Evolutionary conservation across 2,329 filamentous ascomycete genomes (phyloP), one percentile per base, ranked within the genome.

Genomic region (Plenodomus lindquistii): DNA sequence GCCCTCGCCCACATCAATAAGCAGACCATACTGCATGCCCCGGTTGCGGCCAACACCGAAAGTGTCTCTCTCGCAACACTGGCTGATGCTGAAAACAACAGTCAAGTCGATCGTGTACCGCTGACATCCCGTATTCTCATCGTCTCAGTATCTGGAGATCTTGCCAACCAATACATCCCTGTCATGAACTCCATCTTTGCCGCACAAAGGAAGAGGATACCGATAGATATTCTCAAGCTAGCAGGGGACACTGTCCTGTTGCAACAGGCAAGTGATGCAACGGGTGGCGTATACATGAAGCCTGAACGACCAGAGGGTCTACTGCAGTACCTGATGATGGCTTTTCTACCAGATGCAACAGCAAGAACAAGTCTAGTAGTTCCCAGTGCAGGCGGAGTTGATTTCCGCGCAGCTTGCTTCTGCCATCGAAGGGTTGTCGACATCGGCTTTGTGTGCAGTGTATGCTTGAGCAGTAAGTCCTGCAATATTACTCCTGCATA

Each of bases 121-220:
- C 78, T 94, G 17, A 86, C 89, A 59, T 87, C 87, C 13, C 88
- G 94, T 51, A 96, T 99, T 64, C 81, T 99, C 45, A 86, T 97
- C 55, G 72, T 99, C 44, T 96, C 89, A 40, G 91, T 97, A 4
- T 96, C 90, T 39, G 91, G 91, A 66, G 89, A 93, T 63, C 84
- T 96, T 0, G 85, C 91, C 4, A 88, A 84, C 52, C 86, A 97
- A 73, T 99, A 99, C 76, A 99, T 99, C 46, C 88, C 93, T 0
- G 94, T 96, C 60, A 99, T 99, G 94, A 99, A 99, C 75, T 85
- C 88, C 63, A 96, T 97, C 52, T 99, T 99, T 73, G 94, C 94
- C 2, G 94, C 93, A 50, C 89, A 96, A 65, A 86, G 93, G 56
- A 82, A 91, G 46, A 84, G 85, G 61, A 91, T 99, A 55, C 89